These are phyloP conservation scores for Amanita subjunquillea DNA, from an alignment of 768 basidiomycete species.

Conservation along the genomic window DNA sequence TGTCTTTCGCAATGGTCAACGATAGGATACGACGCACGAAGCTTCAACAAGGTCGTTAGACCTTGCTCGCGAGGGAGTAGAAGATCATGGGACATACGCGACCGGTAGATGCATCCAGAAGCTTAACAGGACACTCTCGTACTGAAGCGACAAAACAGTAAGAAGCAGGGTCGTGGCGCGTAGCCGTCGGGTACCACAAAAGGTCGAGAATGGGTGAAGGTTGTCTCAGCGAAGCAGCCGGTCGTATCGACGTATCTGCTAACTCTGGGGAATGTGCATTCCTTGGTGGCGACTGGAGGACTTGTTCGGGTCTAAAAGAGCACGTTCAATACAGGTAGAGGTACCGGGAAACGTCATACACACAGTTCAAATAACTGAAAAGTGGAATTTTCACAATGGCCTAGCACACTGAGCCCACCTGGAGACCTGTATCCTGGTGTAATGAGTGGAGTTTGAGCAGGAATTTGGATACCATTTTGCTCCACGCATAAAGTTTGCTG, in stretches of 20 bases:
- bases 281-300: not conserved
- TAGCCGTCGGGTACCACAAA: conserved; percentile 79
- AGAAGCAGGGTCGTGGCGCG: conserved; percentile 39
- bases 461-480: conserved; percentile 37
- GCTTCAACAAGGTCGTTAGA: conserved; percentile 28
- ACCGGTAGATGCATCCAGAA: conserved; percentile 73
- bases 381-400: conserved; percentile 61
- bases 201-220: conserved; percentile 70
- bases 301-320: not conserved
- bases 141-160: conserved; percentile 83
- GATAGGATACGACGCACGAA: conserved; percentile 85
- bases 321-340: not conserved
- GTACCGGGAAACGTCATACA: conserved; percentile 10
- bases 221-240: conserved; percentile 31
- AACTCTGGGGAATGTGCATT: not conserved
- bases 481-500: conserved; percentile 40
- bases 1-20: conserved; percentile 91
- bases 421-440: conserved; percentile 41
- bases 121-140: conserved; percentile 75
- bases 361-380: conserved; percentile 48
- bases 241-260: conserved; percentile 1
- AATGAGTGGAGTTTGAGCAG: not conserved
- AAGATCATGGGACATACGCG: conserved; percentile 34
- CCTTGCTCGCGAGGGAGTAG: not conserved
- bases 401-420: conserved; percentile 61